phyloP scores from a whole-genome alignment of 306 rosid genomes.

The Trifolium repens region DNA sequence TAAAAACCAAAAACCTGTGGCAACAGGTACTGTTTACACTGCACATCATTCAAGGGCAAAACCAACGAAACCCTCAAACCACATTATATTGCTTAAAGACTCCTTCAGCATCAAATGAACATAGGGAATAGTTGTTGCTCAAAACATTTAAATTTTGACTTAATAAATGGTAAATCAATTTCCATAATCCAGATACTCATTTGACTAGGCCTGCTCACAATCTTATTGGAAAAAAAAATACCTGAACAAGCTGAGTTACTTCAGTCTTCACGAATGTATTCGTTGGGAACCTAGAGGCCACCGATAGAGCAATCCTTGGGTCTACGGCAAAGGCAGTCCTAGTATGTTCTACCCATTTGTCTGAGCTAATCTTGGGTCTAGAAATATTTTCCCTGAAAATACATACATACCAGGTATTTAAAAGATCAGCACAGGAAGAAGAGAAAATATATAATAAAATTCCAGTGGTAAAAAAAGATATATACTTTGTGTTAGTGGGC shows the following conservation, averaged over 20 bases:
- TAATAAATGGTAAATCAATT: slow-evolving; percentile 25
- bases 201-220: slow-evolving; percentile 32
- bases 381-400: slow-evolving; percentile 68
- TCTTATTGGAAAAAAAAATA: slow-evolving; percentile 34
- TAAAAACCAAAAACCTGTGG: slow-evolving; percentile 23
- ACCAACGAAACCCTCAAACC: slow-evolving; percentile 17
- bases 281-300: slow-evolving; percentile 86
- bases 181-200: slow-evolving; percentile 25
- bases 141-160: slow-evolving; percentile 26
- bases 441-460: slow-evolving; percentile 11
- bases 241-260: slow-evolving; percentile 94
- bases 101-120: slow-evolving; percentile 25
- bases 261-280: slow-evolving; percentile 80
- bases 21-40: not conserved
- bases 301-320: slow-evolving; percentile 82
- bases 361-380: slow-evolving; percentile 78
- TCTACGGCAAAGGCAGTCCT: slow-evolving; percentile 96
- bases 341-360: slow-evolving; percentile 86
- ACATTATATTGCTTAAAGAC: slow-evolving; percentile 1
- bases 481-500: slow-evolving; percentile 86
- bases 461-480: slow-evolving; percentile 22
- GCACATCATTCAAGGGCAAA: not conserved
- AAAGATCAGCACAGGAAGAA: slow-evolving; percentile 30
- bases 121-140: slow-evolving; percentile 9
- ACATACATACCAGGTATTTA: slow-evolving; percentile 29